Conservation (phyloP, 208 protist genomes). For the Balamuthia mandrillaris region DNA sequence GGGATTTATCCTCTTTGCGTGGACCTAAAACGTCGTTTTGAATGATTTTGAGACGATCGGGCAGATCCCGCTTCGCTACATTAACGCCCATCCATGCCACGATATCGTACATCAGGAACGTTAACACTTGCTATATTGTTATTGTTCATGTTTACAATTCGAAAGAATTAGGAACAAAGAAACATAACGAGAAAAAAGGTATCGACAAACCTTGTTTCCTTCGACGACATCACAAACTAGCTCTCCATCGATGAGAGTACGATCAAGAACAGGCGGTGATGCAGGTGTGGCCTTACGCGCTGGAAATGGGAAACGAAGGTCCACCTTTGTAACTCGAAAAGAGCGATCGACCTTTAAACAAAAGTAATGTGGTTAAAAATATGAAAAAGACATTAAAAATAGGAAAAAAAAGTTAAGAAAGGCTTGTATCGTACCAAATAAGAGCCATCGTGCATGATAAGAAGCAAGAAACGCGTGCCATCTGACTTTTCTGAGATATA, state of each 20-base stretch:
- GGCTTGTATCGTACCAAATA: background rate
- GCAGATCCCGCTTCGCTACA: background rate
- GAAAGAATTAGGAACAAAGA: too few relatives aligned
- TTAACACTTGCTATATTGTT: background rate
- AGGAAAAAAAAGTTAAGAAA: background rate
- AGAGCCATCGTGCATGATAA: background rate
- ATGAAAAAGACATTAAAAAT: background rate
- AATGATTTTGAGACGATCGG: background rate
- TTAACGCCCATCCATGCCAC: background rate
- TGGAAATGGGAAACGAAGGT: slow-evolving; percentile 10
- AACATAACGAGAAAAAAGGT: background rate
- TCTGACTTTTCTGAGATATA: slow-evolving; percentile 54
- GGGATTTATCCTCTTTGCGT: background rate
- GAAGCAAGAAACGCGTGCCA: slow-evolving; percentile 47
- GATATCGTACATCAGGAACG: slow-evolving; percentile 36
- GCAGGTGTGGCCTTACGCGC: background rate
- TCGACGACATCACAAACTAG: slow-evolving; percentile 28
- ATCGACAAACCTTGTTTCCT: background rate
- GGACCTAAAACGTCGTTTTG: slow-evolving; percentile 31
- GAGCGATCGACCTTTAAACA: background rate
- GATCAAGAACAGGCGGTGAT: background rate
- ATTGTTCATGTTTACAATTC: too few relatives aligned
- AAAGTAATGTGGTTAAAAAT: background rate
- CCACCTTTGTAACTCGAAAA: background rate
- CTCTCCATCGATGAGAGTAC: slow-evolving; percentile 50